Conservation (phyloP, 1,139 yeast genomes). For the Groenewaldozyma sp. region DNA sequence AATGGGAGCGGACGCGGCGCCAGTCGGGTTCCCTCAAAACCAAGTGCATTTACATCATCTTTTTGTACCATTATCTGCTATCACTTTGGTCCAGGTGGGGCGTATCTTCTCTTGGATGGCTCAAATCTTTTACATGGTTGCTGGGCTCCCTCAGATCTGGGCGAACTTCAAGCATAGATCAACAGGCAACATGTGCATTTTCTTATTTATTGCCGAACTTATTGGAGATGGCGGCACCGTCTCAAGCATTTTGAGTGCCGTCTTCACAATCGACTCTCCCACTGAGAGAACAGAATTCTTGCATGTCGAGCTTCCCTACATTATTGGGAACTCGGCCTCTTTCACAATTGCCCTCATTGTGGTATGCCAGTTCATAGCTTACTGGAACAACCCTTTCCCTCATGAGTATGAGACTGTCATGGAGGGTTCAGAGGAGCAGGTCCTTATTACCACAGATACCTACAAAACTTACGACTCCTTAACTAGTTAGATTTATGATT, state of each 20-base stretch:
- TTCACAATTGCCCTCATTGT: conserved; percentile 61
- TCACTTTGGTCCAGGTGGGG: neutral
- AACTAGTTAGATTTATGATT: no score
- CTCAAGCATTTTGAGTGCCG: conserved; percentile 45
- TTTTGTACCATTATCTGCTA: neutral
- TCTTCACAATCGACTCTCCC: conserved; percentile 49
- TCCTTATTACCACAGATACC: no score
- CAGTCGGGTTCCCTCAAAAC: neutral
- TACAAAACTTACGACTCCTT: no score
- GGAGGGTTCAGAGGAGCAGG: no score
- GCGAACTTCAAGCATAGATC: conserved; percentile 65
- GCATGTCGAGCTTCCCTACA: conserved; percentile 64
- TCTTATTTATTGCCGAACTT: conserved; percentile 66
- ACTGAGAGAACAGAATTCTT: conserved; percentile 43
- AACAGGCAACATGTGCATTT: conserved; percentile 76
- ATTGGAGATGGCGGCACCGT: conserved; percentile 69
- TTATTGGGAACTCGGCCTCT: conserved; percentile 76
- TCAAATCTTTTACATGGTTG: conserved; percentile 59
- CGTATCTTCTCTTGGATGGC: conserved; percentile 68
- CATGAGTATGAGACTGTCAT: conserved; percentile 1
- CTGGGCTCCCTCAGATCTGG: conserved; percentile 72
- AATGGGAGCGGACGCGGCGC: neutral
- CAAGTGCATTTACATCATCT: neutral
- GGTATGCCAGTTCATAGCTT: conserved; percentile 49
- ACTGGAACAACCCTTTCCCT: conserved; percentile 15